Conservation (phyloP, 139 green algal species). For the Diplosphaera chodatii region DNA sequence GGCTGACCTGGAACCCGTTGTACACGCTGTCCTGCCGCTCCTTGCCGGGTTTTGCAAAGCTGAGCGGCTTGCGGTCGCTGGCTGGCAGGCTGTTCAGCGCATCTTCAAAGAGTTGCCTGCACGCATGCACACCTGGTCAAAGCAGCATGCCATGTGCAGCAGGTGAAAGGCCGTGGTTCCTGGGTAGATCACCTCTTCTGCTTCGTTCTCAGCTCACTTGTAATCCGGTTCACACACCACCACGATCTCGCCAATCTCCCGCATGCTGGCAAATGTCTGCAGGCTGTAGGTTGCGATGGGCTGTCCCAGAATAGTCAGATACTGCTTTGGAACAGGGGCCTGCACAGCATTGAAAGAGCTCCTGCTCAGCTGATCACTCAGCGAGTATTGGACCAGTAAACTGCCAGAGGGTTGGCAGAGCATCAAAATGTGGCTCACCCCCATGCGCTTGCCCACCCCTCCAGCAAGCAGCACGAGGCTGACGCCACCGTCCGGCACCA, state of each 20-base stretch:
- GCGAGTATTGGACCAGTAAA: too few species aligned
- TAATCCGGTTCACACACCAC: slow-evolving; percentile 89
- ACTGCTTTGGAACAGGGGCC: slow-evolving; percentile 95
- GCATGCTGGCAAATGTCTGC: slow-evolving; percentile 78
- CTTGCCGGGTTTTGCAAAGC: slow-evolving; percentile 81
- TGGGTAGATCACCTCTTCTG: too few species aligned
- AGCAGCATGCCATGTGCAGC: too few species aligned
- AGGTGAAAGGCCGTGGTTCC: too few species aligned
- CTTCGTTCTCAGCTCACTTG: too few species aligned
- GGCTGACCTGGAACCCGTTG: slow-evolving; percentile 64
- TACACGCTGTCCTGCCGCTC: slow-evolving; percentile 94
- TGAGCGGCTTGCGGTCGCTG: slow-evolving; percentile 33
- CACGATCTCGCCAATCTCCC: slow-evolving; percentile 82
- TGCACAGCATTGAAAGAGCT: slow-evolving; percentile 20
- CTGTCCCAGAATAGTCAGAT: slow-evolving; percentile 78
- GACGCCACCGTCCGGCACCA: slow-evolving; percentile 31
- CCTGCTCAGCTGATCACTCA: too few species aligned
- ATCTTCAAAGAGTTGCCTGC: slow-evolving; percentile 47
- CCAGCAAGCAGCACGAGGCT: slow-evolving; percentile 86
- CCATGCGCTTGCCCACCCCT: slow-evolving; percentile 94
- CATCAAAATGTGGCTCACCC: too few species aligned
- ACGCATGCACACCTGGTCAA: too few species aligned
- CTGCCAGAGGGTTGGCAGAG: too few species aligned
- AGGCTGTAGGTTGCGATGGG: slow-evolving; percentile 83
- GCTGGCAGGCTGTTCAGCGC: slow-evolving; percentile 17